phyloP scores from a whole-genome alignment of 768 basidiomycete species.

The Chalciporus pseudorubinellus region DNA sequence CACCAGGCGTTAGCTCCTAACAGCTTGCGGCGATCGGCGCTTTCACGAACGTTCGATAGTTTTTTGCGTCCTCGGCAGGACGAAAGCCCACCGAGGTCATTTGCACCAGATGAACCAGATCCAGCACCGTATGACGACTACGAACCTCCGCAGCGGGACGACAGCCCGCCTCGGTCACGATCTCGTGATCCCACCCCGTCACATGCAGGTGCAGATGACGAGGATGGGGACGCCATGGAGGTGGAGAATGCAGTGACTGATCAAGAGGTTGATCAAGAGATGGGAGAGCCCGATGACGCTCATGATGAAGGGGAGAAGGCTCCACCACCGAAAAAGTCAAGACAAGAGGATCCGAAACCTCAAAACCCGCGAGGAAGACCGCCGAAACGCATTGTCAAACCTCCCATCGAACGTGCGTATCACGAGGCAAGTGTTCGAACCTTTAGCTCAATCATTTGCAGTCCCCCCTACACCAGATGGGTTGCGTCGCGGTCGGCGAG shows the following conservation, averaged over 20 bases:
- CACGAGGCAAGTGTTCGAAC: background rate
- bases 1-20: constrained; percentile 40
- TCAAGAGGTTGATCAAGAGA: constrained; percentile 41
- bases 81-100: background rate
- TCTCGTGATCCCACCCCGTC: constrained; percentile 48
- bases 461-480: constrained; percentile 38
- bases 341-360: constrained; percentile 27
- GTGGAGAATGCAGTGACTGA: constrained; percentile 35
- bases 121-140: constrained; percentile 28
- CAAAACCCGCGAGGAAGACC: constrained; percentile 24
- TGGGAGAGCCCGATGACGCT: constrained; percentile 50
- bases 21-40: constrained; percentile 30
- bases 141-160: constrained; percentile 19
- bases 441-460: constrained; percentile 13
- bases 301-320: constrained; percentile 44
- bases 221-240: constrained; percentile 26
- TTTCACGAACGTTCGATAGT: background rate
- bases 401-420: constrained; percentile 26
- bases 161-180: constrained; percentile 37
- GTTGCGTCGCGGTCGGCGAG: constrained; percentile 68
- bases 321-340: constrained; percentile 29
- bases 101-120: background rate
- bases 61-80: background rate
- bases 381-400: constrained; percentile 17
- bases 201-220: constrained; percentile 42